Evolutionary conservation across 2,329 filamentous ascomycete genomes (phyloP), one percentile per base, ranked within the genome.

Genomic region (Diplodia mutila): DNA sequence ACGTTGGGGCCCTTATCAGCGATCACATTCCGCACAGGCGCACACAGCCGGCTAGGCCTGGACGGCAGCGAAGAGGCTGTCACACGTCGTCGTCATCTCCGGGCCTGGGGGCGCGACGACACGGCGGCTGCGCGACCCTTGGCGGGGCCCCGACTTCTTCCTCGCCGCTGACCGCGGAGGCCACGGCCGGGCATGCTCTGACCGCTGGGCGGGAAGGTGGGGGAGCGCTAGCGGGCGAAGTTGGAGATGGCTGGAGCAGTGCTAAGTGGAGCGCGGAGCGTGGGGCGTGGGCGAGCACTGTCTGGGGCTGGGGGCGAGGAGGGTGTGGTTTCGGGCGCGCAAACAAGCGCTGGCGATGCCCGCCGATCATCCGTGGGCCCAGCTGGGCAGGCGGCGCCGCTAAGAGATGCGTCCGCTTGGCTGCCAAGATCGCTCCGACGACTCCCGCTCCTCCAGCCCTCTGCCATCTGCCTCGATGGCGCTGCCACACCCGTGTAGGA

Each of bases 351-450:
- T 18, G 53, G 37, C 29, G 5, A 27, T 18, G 46, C 39, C 46
- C 61, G 64, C 52, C 29, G 39, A 66, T 66, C 64, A 66, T 49
- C 64, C 53, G 64, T 61, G 64, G 52, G 52, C 25, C 53, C 53
- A 65, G 55, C 55, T 61, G 55, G 55, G 51, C 52, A 8, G 11
- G 32, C 46, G 63, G 34, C 51, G 53, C 63, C 51, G 52, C 64
- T 57, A 66, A 66, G 53, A 66, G 64, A 66, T 59, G 48, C 61
- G 61, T 34, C 48, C 53, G 42, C 53, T 65, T 52, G 61, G 61
- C 61, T 14, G 64, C 64, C 64, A 66, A 66, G 64, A 21, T 6
- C 18, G 39, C 53, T 37, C 42, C 59, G 25, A 51, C 64, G 52
- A 37, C 42, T 66, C 53, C 64, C 64, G 64, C 64, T 66, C 64